Evolutionary conservation across 306 rosid species (phyloP).

Genomic region (Mucuna pruriens): DNA sequence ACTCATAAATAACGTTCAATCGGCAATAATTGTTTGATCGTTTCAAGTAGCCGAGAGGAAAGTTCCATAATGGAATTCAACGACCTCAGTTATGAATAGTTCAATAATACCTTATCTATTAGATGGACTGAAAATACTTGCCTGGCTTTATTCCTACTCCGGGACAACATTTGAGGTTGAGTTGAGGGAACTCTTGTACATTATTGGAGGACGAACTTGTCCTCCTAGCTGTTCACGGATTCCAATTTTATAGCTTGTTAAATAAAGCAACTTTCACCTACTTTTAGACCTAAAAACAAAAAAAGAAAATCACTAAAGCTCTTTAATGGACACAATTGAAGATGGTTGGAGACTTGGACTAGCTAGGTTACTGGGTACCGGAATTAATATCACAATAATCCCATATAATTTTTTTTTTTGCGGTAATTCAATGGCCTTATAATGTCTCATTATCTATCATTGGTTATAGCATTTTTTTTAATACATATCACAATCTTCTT

Average conservation of each 20-base stretch:
- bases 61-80: conserved; percentile 33
- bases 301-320: neutral
- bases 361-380: neutral
- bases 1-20: neutral
- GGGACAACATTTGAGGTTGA: too few species aligned
- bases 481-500: too few species aligned
- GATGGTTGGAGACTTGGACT: neutral
- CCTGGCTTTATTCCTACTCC: too few species aligned
- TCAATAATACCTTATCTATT: neutral
- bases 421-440: neutral
- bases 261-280: neutral
- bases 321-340: neutral
- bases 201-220: neutral
- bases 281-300: neutral
- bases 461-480: too few species aligned
- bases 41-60: neutral
- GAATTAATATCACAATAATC: neutral
- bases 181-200: too few species aligned
- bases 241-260: neutral
- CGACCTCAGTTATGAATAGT: conserved; percentile 25
- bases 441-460: neutral
- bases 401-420: neutral
- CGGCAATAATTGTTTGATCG: neutral
- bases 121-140: too few species aligned
- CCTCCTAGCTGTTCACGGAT: neutral